Evolutionary conservation across 495 filamentous ascomycete species (phyloP).

Genomic region (Xylaria grammica): DNA sequence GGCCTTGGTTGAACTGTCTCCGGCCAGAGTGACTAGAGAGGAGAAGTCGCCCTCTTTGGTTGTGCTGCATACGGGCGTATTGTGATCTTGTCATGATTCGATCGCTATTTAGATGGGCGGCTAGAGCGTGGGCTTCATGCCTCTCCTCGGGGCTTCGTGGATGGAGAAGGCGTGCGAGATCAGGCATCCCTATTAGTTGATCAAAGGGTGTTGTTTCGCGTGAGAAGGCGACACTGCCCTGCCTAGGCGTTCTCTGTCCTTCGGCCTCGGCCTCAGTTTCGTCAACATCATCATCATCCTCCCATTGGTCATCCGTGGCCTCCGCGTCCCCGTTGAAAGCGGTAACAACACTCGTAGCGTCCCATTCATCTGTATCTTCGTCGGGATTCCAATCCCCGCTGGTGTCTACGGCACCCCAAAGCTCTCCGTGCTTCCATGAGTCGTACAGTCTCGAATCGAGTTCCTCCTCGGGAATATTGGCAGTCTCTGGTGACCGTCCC

Average conservation of each 20-base stretch:
- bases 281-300: conserved; percentile 46
- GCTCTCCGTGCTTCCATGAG: conserved; percentile 80
- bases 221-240: conserved; percentile 44
- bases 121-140: conserved; percentile 79
- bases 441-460: conserved; percentile 75
- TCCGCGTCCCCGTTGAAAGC: conserved; percentile 37
- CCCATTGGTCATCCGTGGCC: conserved; percentile 44
- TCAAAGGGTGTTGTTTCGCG: conserved; percentile 68
- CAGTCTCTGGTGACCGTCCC: conserved; percentile 30
- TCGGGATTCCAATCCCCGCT: conserved; percentile 67
- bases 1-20: conserved; percentile 37
- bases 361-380: conserved; percentile 61
- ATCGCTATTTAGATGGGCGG: conserved; percentile 73
- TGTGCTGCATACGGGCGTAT: conserved; percentile 68
- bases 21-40: conserved; percentile 47
- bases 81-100: conserved; percentile 81
- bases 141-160: conserved; percentile 77
- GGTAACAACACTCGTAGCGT: conserved; percentile 45
- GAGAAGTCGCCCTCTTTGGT: conserved; percentile 69
- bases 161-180: conserved; percentile 82
- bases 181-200: conserved; percentile 64
- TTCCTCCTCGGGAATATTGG: conserved; percentile 58
- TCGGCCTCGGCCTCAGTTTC: conserved; percentile 45
- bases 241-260: conserved; percentile 81
- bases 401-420: conserved; percentile 79